Base-by-base conservation (phyloP, 2,329 filamentous ascomycete genomes). In the Passalora sequoiae region DNA sequence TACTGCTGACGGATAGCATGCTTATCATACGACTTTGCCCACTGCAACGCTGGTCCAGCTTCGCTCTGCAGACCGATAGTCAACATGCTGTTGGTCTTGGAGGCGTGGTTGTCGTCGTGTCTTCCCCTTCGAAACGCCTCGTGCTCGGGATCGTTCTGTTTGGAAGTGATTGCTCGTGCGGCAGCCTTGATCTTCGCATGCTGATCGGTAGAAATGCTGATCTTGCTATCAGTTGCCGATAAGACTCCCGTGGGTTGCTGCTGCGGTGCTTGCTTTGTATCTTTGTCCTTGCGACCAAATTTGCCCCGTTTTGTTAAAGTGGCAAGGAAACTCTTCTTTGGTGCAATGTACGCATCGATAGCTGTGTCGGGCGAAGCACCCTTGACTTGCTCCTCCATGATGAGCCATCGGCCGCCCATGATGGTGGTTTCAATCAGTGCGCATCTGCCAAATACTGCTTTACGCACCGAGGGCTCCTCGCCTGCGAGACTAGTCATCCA, bases 401-500 rank as follows among this genome's bases (percentile, higher is more conserved):
- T 81, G 8, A 98, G 75, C 92, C 92, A 98, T 50, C 83, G 84
- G 16, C 88, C 87, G 41, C 81, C 79, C 30, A 76, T 73, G 48
- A 97, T 92, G 10, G 78, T 74, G 0, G 92, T 97, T 65, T 98
- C 92, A 33, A 97, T 78, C 28, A 98, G 76, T 15, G 92, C 88
- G 60, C 92, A 98, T 51, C 92, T 79, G 27, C 92, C 92, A 63
- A 98, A 98, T 0, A 89, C 88, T 4, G 89, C 84, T 64, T 98
- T 98, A 48, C 92, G 81, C 35, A 83, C 77, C 0, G 81, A 68
- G 0, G 89, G 86, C 68, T 98, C 92, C 60, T 98, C 92, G 1
- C 82, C 85, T 1, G 91, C 89, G 59, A 98, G 71, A 73, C 91
- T 97, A 56, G 81, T 94, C 76, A 98, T 97, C 92, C 92, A 98